Evolutionary conservation across 768 basidiomycete genomes (phyloP), one percentile per base, ranked within the genome.

Genomic region (Pleurotus citrinopileatus): DNA sequence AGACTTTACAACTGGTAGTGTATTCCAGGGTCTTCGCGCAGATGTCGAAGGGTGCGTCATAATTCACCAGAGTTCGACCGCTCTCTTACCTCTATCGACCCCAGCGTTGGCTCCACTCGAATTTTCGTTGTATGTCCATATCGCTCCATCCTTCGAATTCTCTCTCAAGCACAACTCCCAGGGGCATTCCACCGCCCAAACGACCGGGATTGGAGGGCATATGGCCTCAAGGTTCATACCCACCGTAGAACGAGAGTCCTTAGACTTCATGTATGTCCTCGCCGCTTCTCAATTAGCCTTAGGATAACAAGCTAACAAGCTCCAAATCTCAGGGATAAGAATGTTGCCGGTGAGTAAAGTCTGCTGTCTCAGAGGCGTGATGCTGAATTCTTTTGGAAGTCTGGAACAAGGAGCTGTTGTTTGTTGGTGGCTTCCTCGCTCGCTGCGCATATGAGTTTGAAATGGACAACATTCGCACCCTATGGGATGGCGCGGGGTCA

Each of bases 211-310:
- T 26, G 81, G 76, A 15, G 79, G 80, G 2, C 79, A 80, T 60
- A 78, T 81, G 70, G 72, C 92, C 0, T 86, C 90, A 7, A 77
- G 94, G 2, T 97, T 97, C 64, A 95, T 98, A 54, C 91, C 94
- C 8, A 98, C 95, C 0, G 95, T 98, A 6, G 96, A 98, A 67
- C 82, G 96, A 57, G 96, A 98, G 70, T 89, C 89, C 0, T 88
- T 95, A 58, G 94, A 92, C 68, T 73, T 95, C 26, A 87, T 93
- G 87, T 91, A 63, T 68, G 84, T 66, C 2, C 19, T n/a, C 17
- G 2, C 17, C 20, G 20, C 17, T 53, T 34, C 8, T n/a, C n/a
- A n/a, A n/a, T n/a, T n/a, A n/a, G n/a, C n/a, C n/a, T n/a, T 13
- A 44, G 20, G 17, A 32, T 22, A 51, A 43, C 42, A 22, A 23